Percentiles rank a stretch among this genome's conserved stretches.
phyloP scores from a whole-genome alignment of 2,329 filamentous ascomycete genomes.

The Pseudogymnoascus sp. region DNA sequence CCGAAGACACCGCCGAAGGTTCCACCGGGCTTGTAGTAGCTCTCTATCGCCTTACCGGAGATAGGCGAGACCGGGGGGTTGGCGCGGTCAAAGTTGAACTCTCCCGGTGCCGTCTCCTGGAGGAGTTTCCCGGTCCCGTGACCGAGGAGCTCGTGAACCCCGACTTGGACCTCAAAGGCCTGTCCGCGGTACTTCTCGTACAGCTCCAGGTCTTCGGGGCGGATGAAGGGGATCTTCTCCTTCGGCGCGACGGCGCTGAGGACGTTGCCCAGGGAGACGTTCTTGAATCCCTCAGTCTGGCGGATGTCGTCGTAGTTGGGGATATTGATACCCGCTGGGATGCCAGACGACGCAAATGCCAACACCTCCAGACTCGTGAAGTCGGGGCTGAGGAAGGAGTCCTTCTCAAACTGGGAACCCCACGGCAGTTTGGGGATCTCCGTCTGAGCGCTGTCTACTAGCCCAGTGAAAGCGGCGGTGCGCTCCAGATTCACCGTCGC shows the following conservation, averaged over 20 bases:
- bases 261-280: constrained; percentile 88
- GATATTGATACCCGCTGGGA: constrained; percentile 26
- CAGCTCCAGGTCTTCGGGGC: constrained; percentile 64
- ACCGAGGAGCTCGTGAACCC: constrained; percentile 79
- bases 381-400: constrained; percentile 89
- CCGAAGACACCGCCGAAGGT: constrained; percentile 94
- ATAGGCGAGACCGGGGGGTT: constrained; percentile 78
- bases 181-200: constrained; percentile 78
- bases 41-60: constrained; percentile 66
- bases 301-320: constrained; percentile 70
- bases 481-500: constrained; percentile 84
- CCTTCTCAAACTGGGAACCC: constrained; percentile 85
- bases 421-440: constrained; percentile 89
- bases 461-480: constrained; percentile 75
- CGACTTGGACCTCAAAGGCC: constrained; percentile 92
- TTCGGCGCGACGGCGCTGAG: constrained; percentile 84
- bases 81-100: constrained; percentile 79
- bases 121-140: constrained; percentile 92
- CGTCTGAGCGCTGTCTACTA: constrained; percentile 71
- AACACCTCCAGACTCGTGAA: constrained; percentile 92
- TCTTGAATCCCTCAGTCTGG: constrained; percentile 83
- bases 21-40: constrained; percentile 91
- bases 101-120: constrained; percentile 74
- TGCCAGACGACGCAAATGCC: constrained; percentile 59
- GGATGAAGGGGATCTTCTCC: constrained; percentile 87